phyloP scores from a whole-genome alignment of 1,284 basidiomycete species.

The Rhodotorula sp. region DNA sequence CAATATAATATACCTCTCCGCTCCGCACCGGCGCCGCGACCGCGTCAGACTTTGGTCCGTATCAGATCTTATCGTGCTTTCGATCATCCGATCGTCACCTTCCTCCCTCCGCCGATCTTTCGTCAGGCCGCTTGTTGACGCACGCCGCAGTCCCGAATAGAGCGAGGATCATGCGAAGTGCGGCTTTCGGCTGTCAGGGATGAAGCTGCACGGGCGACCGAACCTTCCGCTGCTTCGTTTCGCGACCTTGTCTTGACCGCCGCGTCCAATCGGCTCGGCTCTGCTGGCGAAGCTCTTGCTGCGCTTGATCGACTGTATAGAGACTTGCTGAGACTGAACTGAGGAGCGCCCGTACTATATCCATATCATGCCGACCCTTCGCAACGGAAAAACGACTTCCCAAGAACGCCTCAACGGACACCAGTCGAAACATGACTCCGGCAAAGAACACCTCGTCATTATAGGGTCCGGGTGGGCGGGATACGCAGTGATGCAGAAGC shows the following conservation, averaged over 20 bases:
- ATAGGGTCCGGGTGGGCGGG: slow-evolving; percentile 56
- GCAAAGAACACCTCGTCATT: slow-evolving; percentile 65
- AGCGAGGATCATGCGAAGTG: no score
- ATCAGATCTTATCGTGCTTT: slow-evolving; percentile 1
- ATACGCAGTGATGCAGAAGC: slow-evolving; percentile 38
- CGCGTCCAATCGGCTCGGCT: no score
- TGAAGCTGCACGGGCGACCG: no score
- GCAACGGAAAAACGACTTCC: neutral
- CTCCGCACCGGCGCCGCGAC: neutral
- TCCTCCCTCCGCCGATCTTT: neutral
- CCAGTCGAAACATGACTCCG: neutral
- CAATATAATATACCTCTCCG: neutral
- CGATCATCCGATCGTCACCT: slow-evolving; percentile 1
- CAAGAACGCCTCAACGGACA: neutral
- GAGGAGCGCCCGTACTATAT: neutral
- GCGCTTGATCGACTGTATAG: neutral
- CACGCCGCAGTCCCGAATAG: no score
- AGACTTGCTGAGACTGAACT: neutral
- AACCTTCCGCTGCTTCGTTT: no score
- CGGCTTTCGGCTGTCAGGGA: no score
- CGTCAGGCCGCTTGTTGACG: neutral
- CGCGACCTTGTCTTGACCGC: no score
- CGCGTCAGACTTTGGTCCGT: neutral
- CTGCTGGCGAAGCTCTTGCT: neutral
- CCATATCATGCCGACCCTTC: neutral